Conservation (phyloP, 495 filamentous ascomycete genomes). For the Trichoderma orchidacearum region DNA sequence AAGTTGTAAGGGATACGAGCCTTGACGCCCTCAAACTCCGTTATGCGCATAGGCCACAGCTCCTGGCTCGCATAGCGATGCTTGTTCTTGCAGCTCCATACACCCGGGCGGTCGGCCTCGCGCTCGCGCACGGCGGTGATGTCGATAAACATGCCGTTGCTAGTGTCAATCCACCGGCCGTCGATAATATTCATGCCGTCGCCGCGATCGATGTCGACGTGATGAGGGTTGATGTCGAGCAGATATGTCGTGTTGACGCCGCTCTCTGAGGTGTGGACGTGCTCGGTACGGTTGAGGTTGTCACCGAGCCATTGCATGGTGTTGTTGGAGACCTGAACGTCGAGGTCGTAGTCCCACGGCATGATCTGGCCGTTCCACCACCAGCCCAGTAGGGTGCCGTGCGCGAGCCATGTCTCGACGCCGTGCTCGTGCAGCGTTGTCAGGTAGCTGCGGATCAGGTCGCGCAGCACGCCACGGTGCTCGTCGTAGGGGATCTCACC, state of each 20-base stretch:
- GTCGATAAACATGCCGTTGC: conserved; percentile 72
- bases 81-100: conserved; percentile 76
- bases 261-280: conserved; percentile 34
- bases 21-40: conserved; percentile 60
- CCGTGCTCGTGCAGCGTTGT: conserved; percentile 46
- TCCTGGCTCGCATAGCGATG: conserved; percentile 58
- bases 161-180: conserved; percentile 68
- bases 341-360: conserved; percentile 85
- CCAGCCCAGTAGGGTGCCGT: conserved; percentile 79
- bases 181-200: conserved; percentile 72
- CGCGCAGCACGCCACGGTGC: conserved; percentile 46
- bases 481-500: conserved; percentile 46
- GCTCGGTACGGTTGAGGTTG: conserved; percentile 49
- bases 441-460: conserved; percentile 64
- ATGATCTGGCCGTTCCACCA: conserved; percentile 82
- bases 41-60: conserved; percentile 68
- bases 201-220: conserved; percentile 41
- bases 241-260: conserved; percentile 36
- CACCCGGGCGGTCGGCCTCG: conserved; percentile 44
- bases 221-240: conserved; percentile 67
- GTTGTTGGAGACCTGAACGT: conserved; percentile 57
- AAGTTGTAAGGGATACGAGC: conserved; percentile 69
- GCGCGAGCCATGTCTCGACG: conserved; percentile 76
- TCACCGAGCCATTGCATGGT: conserved; percentile 50
- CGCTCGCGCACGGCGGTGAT: conserved; percentile 70